phyloP scores from a whole-genome alignment of 2,329 filamentous ascomycete genomes.

The Penicillium sp. region DNA sequence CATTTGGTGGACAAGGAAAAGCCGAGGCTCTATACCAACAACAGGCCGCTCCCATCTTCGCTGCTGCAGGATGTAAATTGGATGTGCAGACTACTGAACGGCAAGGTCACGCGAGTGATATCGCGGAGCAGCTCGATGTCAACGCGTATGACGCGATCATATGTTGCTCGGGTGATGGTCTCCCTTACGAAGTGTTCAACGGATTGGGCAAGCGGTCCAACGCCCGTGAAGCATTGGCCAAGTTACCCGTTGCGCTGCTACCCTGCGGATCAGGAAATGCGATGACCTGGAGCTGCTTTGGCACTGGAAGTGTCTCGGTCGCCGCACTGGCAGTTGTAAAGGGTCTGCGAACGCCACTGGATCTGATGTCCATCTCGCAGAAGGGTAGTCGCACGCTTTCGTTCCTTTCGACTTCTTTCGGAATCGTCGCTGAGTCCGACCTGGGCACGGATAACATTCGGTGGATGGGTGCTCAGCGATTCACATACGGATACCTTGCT shows the following conservation, averaged over 20 bases:
- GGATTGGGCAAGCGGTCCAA: conserved; percentile 76
- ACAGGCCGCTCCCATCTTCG: conserved; percentile 77
- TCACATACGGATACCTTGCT: conserved; percentile 79
- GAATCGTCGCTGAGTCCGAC: conserved; percentile 87
- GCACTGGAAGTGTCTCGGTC: conserved; percentile 70
- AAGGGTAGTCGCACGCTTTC: conserved; percentile 49
- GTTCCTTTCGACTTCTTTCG: conserved; percentile 86
- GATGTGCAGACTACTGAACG: conserved; percentile 71
- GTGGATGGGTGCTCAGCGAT: conserved; percentile 87
- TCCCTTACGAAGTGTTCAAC: conserved; percentile 93
- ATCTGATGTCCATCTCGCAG: conserved; percentile 85
- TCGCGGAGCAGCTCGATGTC: conserved; percentile 73
- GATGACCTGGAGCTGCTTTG: conserved; percentile 85
- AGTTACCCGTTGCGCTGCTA: conserved; percentile 79
- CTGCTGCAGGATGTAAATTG: conserved; percentile 73
- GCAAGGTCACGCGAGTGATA: conserved; percentile 73
- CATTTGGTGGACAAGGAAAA: conserved; percentile 78
- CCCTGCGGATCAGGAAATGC: conserved; percentile 95
- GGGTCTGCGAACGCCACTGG: conserved; percentile 77
- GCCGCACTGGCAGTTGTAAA: conserved; percentile 86
- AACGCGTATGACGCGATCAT: conserved; percentile 81
- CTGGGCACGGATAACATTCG: conserved; percentile 85
- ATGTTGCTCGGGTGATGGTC: conserved; percentile 87
- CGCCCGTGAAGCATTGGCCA: conserved; percentile 69
- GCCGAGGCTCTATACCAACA: conserved; percentile 72